These are phyloP conservation scores for Plasmopara viticola DNA, from an alignment of 352 stramenopile genomes.

Conservation along the genomic window DNA sequence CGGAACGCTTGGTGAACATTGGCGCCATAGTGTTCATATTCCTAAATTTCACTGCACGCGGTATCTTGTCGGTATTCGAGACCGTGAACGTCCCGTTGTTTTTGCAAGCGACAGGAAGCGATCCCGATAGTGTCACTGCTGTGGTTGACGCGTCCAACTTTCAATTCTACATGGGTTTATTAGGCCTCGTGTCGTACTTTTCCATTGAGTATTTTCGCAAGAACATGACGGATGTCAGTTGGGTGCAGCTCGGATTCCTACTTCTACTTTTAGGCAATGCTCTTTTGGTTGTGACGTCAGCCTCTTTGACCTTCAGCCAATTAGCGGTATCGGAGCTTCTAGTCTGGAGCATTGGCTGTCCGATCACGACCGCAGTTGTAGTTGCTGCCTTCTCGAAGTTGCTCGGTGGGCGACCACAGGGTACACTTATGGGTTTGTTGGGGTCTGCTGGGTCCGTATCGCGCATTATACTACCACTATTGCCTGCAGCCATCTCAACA, in stretches of 20 bases:
- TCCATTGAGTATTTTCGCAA: constrained; percentile 75
- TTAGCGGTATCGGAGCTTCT: constrained; percentile 55
- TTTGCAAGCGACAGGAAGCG: constrained; percentile 55
- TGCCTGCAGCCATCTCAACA: constrained; percentile 58
- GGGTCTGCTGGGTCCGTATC: constrained; percentile 66
- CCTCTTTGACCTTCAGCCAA: constrained; percentile 40
- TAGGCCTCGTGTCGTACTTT: constrained; percentile 74
- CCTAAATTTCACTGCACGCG: constrained; percentile 70
- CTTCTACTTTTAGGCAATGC: constrained; percentile 58
- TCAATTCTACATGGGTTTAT: constrained; percentile 70
- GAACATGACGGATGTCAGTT: constrained; percentile 56
- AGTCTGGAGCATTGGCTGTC: constrained; percentile 76
- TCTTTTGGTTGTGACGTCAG: constrained; percentile 40
- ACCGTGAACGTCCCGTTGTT: constrained; percentile 82
- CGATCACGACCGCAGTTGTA: constrained; percentile 69
- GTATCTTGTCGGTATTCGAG: constrained; percentile 78
- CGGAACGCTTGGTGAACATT: constrained; percentile 64
- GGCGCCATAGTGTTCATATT: constrained; percentile 73
- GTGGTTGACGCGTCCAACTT: constrained; percentile 75
- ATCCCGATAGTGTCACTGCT: constrained; percentile 39
- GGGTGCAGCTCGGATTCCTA: constrained; percentile 64
- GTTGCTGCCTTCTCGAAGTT: constrained; percentile 74
- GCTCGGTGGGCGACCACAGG: constrained; percentile 64
- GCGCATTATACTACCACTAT: constrained; percentile 65
- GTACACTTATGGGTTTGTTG: constrained; percentile 73